These are phyloP conservation scores for Cucurbita ficifolia DNA, from an alignment of 306 rosid species.

Conservation along the genomic window DNA sequence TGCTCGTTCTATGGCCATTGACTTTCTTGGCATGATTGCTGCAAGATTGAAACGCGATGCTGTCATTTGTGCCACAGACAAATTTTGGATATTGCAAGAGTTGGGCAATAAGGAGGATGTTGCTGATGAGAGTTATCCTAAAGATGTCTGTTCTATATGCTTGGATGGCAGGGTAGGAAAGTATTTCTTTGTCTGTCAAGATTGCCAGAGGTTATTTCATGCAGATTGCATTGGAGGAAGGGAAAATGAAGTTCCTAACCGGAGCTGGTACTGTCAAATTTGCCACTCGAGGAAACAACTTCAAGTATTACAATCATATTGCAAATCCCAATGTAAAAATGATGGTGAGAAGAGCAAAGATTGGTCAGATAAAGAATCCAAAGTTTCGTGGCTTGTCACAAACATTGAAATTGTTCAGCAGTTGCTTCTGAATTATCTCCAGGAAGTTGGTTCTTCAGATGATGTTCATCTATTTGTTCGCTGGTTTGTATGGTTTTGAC, in stretches of 20 bases:
- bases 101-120: slow-evolving; percentile 29
- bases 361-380: slow-evolving; percentile 26
- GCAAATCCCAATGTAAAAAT: slow-evolving; percentile 59
- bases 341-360: slow-evolving; percentile 29
- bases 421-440: slow-evolving; percentile 79
- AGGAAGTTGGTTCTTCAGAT: slow-evolving; percentile 62
- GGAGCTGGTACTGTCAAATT: slow-evolving; percentile 69
- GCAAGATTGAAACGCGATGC: slow-evolving; percentile 99
- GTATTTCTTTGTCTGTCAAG: slow-evolving; percentile 32
- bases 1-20: slow-evolving; percentile 86
- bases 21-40: slow-evolving; percentile 94
- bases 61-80: slow-evolving; percentile 45
- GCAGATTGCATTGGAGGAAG: slow-evolving; percentile 69
- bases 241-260: slow-evolving; percentile 61
- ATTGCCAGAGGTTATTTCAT: slow-evolving; percentile 77
- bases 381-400: slow-evolving; percentile 24
- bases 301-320: slow-evolving; percentile 62
- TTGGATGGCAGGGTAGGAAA: slow-evolving; percentile 50
- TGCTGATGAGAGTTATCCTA: slow-evolving; percentile 22
- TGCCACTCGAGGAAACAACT: slow-evolving; percentile 78
- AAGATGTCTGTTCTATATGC: slow-evolving; percentile 69
- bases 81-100: slow-evolving; percentile 72
- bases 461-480: slow-evolving; percentile 81
- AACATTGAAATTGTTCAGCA: slow-evolving; percentile 74
- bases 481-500: slow-evolving; percentile 47